Conservation (phyloP, 352 stramenopile species). For the Pythium vanterpoolii region DNA sequence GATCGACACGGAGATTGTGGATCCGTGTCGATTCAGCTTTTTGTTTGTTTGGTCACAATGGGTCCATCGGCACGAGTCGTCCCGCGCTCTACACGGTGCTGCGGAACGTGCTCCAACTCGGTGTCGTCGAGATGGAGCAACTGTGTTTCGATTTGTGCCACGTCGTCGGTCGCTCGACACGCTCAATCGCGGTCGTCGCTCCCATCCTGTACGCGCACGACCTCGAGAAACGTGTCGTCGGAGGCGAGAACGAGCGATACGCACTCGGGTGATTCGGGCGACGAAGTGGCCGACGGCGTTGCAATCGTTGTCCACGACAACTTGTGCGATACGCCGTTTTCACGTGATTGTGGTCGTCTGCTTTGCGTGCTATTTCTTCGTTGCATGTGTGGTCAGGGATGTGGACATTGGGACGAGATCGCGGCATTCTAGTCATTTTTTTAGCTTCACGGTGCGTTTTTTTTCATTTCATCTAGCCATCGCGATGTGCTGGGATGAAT, state of each 20-base stretch:
- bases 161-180: not conserved
- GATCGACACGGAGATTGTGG: conserved; percentile 1
- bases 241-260: not conserved
- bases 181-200: not conserved
- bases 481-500: not conserved
- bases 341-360: not conserved
- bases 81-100: conserved; percentile 1
- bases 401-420: not conserved
- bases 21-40: not conserved
- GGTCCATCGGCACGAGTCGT: not conserved
- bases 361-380: not conserved
- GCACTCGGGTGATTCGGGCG: not conserved
- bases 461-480: not conserved
- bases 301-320: not conserved
- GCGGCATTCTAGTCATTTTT: not conserved
- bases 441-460: not conserved
- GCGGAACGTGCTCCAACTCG: not conserved
- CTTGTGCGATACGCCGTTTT: not conserved
- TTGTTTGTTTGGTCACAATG: conserved; percentile 6
- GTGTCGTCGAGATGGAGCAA: not conserved
- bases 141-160: conserved; percentile 6
- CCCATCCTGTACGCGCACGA: conserved; percentile 1
- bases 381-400: not conserved
- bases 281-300: not conserved
- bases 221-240: not conserved